Percentiles rank a stretch among this genome's conserved stretches.
These are phyloP conservation scores for Sporothrix dimorphospora DNA, from an alignment of 2,329 filamentous ascomycete genomes.

Conservation along the genomic window DNA sequence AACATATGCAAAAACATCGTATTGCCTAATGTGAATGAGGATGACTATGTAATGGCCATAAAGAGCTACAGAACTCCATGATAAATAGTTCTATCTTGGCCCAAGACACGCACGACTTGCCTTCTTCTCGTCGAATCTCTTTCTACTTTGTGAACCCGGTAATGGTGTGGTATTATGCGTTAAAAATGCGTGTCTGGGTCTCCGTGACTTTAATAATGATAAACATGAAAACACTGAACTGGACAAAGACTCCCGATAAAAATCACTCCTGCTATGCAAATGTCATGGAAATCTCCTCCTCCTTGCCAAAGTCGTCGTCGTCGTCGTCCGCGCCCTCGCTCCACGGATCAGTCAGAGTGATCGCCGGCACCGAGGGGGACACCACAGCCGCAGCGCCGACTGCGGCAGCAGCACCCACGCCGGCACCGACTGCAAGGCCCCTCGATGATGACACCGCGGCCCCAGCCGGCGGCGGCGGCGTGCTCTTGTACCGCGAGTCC, in stretches of 20 bases:
- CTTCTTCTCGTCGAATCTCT: not conserved
- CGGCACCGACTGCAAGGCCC: not conserved
- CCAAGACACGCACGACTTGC: too few relatives aligned
- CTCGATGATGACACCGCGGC: not conserved
- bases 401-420: not conserved
- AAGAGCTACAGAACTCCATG: not conserved
- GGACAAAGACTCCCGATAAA: conserved; percentile 14
- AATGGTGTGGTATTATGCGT: not conserved
- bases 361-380: conserved; percentile 54
- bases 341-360: conserved; percentile 67
- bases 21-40: not conserved
- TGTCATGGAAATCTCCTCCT: conserved; percentile 78
- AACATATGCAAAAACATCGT: not conserved
- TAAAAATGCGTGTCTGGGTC: not conserved
- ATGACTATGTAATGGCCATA: not conserved
- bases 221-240: not conserved
- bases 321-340: conserved; percentile 61
- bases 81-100: not conserved
- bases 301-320: conserved; percentile 69
- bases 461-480: conserved; percentile 28
- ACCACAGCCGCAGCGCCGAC: conserved; percentile 26
- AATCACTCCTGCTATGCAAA: conserved; percentile 61
- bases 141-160: not conserved
- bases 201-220: not conserved
- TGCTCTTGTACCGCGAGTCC: conserved; percentile 35